Conservation (phyloP, 2,329 filamentous ascomycete genomes). For the Pestalotiopsis sp. region DNA sequence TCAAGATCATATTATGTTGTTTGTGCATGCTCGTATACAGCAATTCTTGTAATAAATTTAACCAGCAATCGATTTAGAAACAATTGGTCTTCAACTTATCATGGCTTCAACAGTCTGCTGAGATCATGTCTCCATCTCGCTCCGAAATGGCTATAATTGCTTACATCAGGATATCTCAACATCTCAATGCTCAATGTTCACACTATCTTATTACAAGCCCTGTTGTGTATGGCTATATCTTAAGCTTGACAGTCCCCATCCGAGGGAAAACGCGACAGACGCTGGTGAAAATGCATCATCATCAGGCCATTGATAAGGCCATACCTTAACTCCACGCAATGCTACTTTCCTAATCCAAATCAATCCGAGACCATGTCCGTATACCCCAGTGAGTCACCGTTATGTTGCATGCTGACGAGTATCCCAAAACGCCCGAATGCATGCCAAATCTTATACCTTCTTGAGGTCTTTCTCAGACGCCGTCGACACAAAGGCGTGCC, state of each 20-base stretch:
- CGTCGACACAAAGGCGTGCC: slow-evolving; percentile 78
- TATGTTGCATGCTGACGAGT: background rate
- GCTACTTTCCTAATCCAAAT: background rate
- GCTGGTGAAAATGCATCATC: no score
- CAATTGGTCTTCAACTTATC: no score
- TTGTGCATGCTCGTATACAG: no score
- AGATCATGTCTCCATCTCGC: background rate
- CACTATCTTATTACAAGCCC: background rate
- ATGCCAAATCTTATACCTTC: slow-evolving; percentile 30
- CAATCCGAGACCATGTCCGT: background rate
- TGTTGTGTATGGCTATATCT: background rate
- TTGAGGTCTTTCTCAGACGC: slow-evolving; percentile 66
- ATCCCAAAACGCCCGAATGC: background rate
- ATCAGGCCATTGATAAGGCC: background rate
- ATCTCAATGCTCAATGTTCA: background rate
- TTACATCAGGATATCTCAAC: background rate
- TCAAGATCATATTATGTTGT: no score
- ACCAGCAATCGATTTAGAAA: no score
- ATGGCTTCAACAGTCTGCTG: no score
- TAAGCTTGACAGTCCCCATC: background rate
- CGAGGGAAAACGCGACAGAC: background rate
- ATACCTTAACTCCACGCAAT: background rate
- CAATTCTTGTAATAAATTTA: no score
- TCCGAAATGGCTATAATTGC: background rate
- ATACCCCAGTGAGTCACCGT: background rate